Conservation (phyloP, 2,329 filamentous ascomycete genomes). For the Chaetomiaceae sp. region DNA sequence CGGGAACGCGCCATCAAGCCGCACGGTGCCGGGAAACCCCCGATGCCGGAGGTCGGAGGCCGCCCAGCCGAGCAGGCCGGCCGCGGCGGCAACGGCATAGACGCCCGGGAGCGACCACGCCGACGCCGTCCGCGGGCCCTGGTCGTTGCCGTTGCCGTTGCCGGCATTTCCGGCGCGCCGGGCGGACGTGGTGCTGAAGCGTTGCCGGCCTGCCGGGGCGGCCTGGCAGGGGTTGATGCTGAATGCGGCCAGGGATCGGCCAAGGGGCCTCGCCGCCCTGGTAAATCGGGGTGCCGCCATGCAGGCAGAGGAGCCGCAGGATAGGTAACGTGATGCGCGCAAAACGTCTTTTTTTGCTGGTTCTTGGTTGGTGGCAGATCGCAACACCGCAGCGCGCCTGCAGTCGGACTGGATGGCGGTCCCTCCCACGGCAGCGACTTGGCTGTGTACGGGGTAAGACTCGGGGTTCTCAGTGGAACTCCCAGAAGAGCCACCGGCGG, state of each 20-base stretch:
- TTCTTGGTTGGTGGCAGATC: conserved; percentile 12
- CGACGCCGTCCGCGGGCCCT: conserved; percentile 18
- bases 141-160: conserved; percentile 12
- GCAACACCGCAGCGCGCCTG: conserved; percentile 2
- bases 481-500: not conserved
- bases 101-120: conserved; percentile 34
- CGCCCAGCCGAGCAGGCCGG: conserved; percentile 41
- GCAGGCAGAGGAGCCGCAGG: conserved; percentile 22
- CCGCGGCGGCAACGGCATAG: conserved; percentile 36
- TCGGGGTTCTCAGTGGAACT: not conserved
- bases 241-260: conserved; percentile 22
- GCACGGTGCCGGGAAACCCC: conserved; percentile 25
- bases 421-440: conserved; percentile 1
- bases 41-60: conserved; percentile 31
- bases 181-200: conserved; percentile 23
- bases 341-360: not conserved
- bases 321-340: not conserved
- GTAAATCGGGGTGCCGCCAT: conserved; percentile 30
- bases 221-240: conserved; percentile 14
- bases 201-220: conserved; percentile 19
- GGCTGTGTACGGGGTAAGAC: not conserved
- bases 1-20: conserved; percentile 28
- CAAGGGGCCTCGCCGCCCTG: conserved; percentile 29
- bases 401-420: conserved; percentile 12
- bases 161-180: conserved; percentile 22